These are phyloP conservation scores for Fusarium buxicola DNA, from an alignment of 2,329 filamentous ascomycete genomes.

Conservation along the genomic window DNA sequence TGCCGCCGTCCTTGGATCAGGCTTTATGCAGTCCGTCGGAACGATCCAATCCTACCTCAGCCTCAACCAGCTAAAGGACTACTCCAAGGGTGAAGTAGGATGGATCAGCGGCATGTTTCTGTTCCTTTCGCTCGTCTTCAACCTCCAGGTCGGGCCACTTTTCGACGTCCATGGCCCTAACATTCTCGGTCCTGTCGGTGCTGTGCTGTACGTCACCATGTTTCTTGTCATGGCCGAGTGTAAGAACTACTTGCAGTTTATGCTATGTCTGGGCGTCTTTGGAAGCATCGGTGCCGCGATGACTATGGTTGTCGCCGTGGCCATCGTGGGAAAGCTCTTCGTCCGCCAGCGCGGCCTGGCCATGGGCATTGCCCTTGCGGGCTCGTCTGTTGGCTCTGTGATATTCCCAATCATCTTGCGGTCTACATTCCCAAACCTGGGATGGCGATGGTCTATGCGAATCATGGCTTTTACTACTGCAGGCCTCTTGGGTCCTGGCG, in stretches of 20 bases:
- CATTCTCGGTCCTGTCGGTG: slow-evolving; percentile 53
- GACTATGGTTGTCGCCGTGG: slow-evolving; percentile 51
- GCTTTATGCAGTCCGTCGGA: slow-evolving; percentile 62
- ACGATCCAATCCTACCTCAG: slow-evolving; percentile 60
- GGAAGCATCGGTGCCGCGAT: slow-evolving; percentile 56
- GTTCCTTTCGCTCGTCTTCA: slow-evolving; percentile 58
- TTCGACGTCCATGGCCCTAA: slow-evolving; percentile 61
- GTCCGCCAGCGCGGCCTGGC: slow-evolving; percentile 42
- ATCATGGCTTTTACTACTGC: slow-evolving; percentile 47
- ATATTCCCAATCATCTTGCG: slow-evolving; percentile 51
- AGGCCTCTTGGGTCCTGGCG: slow-evolving; percentile 42
- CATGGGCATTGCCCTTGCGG: slow-evolving; percentile 44
- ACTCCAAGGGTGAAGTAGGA: slow-evolving; percentile 58
- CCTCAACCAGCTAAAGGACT: slow-evolving; percentile 56
- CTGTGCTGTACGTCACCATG: slow-evolving; percentile 51
- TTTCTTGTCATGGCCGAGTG: slow-evolving; percentile 62
- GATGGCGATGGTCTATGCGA: slow-evolving; percentile 52
- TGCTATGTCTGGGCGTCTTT: slow-evolving; percentile 57
- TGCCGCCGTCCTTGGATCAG: slow-evolving; percentile 36
- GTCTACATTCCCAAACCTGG: slow-evolving; percentile 43
- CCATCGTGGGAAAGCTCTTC: slow-evolving; percentile 48
- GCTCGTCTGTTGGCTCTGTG: slow-evolving; percentile 47
- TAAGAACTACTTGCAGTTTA: slow-evolving; percentile 60
- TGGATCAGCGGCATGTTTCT: slow-evolving; percentile 62
- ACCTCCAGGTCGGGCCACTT: slow-evolving; percentile 60